These are phyloP conservation scores for Colletotrichum ledebouriae DNA, from an alignment of 2,329 filamentous ascomycete species.

Conservation along the genomic window DNA sequence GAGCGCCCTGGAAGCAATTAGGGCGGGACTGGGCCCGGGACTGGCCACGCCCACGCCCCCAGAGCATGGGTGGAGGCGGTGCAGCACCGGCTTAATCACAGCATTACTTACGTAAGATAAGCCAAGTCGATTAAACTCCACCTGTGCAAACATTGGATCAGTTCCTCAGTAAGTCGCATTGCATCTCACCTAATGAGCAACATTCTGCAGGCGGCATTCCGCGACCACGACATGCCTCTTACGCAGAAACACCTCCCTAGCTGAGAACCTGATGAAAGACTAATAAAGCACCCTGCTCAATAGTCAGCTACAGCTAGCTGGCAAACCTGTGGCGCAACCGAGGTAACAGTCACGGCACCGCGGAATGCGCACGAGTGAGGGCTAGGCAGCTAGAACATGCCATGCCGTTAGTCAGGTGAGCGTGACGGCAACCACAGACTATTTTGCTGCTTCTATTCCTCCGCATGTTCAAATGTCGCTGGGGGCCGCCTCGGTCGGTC, in stretches of 20 bases:
- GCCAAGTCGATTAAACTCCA: background rate
- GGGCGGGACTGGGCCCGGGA: too few species aligned
- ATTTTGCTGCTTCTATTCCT: conserved; percentile 4
- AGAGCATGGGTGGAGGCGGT: too few species aligned
- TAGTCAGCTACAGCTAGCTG: too few species aligned
- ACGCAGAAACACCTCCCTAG: too few species aligned
- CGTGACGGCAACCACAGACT: conserved; percentile 14
- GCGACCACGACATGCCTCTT: too few species aligned
- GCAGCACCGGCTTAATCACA: too few species aligned
- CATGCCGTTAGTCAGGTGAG: conserved; percentile 8
- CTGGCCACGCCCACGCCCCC: too few species aligned
- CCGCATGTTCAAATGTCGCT: conserved; percentile 14
- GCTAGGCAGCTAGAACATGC: too few species aligned
- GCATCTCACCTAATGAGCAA: background rate
- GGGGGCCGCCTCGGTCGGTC: background rate
- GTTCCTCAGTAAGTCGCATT: background rate
- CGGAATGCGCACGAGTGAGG: conserved; percentile 21
- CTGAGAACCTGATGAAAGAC: too few species aligned
- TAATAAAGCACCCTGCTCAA: too few species aligned
- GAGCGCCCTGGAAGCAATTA: background rate
- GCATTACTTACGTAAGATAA: background rate
- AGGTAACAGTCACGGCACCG: background rate
- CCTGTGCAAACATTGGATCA: too few species aligned
- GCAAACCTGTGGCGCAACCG: background rate
- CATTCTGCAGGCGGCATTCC: too few species aligned